Evolutionary conservation across 225 moss, liverwort and hornwort species (phyloP).

Genomic region (Pseudoscleropodium purum): DNA sequence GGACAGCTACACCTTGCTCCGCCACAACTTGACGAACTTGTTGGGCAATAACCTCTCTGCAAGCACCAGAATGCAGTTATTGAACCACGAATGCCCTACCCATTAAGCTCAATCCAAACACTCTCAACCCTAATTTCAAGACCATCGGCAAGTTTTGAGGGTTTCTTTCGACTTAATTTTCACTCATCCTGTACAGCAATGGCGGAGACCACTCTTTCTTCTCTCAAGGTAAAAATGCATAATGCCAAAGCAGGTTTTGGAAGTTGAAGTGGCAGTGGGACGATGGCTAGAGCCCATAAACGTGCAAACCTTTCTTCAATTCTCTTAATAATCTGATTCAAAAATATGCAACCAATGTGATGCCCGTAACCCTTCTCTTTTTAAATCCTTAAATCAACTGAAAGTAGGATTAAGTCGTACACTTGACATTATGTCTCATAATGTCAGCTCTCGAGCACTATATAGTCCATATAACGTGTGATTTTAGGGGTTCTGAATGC

Average conservation of each 20-base stretch:
- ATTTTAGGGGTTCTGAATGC: conserved; percentile 7
- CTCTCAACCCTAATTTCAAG: not conserved
- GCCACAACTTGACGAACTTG: not conserved
- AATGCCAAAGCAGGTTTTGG: not conserved
- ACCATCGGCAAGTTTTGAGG: not conserved
- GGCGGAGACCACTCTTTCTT: not conserved
- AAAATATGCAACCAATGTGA: not conserved
- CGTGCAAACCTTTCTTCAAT: not conserved
- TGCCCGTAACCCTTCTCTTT: not conserved
- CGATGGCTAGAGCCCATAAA: not conserved
- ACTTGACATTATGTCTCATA: not conserved
- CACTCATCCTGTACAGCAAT: not conserved
- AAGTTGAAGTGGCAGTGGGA: not conserved
- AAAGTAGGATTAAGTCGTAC: not conserved
- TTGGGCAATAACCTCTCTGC: not conserved
- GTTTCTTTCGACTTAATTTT: not conserved
- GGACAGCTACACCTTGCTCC: not conserved
- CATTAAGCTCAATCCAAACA: not conserved
- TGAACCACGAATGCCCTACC: not conserved
- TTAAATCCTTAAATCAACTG: not conserved
- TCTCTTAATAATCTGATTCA: not conserved
- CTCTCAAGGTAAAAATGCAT: not conserved
- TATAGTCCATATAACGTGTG: not conserved
- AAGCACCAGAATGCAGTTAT: not conserved
- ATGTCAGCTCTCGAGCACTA: not conserved